A percentile compares a stretch with the other conserved stretches of the same genome.
phyloP scores from a whole-genome alignment of 345 rosid genomes.

The Eutrema yunnanense region DNA sequence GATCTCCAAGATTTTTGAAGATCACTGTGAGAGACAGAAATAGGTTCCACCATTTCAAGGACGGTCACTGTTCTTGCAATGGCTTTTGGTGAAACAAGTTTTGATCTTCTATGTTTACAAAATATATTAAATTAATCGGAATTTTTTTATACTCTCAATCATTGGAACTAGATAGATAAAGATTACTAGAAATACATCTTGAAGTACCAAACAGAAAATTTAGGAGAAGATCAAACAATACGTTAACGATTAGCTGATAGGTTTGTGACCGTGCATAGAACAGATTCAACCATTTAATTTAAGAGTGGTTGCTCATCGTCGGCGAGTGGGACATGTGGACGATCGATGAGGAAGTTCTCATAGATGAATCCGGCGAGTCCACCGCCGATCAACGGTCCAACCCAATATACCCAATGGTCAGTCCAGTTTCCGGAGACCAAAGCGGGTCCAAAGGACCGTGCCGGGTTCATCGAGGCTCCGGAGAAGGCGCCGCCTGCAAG shows the following conservation, averaged over 20 bases:
- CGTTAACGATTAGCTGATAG: neutral
- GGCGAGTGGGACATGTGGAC: conserved; percentile 40
- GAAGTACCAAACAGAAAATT: neutral
- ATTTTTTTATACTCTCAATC: neutral
- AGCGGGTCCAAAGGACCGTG: conserved; percentile 87
- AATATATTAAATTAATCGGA: neutral
- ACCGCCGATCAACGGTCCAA: conserved; percentile 79
- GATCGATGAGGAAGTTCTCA: conserved; percentile 57
- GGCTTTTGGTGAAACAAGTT: conserved; percentile 15
- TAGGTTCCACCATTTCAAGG: conserved; percentile 38
- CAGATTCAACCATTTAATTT: neutral
- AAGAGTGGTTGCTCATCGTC: conserved; percentile 23
- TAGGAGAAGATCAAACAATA: neutral
- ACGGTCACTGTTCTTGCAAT: conserved; percentile 42
- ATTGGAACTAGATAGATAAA: neutral
- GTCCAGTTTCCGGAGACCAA: conserved; percentile 82
- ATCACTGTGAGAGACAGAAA: conserved; percentile 64
- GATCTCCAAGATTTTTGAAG: conserved; percentile 52
- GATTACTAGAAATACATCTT: neutral
- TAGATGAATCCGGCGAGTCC: conserved; percentile 70
- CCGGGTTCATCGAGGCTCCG: conserved; percentile 94
- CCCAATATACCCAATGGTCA: conserved; percentile 92
- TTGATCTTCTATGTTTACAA: neutral
- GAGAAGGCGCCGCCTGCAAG: conserved; percentile 83
- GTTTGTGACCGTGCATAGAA: neutral